Conservation (phyloP, 176 grass and related monocot species). For the Chrysopogon serrulatus region DNA sequence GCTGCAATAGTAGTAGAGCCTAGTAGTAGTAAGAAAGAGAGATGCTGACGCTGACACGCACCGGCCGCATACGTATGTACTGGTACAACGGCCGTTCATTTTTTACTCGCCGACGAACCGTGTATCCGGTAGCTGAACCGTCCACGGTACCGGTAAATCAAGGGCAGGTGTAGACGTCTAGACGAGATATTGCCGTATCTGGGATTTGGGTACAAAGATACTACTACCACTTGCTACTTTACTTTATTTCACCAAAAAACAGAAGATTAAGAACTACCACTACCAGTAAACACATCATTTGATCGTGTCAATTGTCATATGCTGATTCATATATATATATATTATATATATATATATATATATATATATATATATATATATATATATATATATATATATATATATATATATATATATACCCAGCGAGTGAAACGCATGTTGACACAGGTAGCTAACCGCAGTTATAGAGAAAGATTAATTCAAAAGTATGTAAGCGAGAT, state of each 20-base stretch:
- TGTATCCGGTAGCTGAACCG: conserved; percentile 22
- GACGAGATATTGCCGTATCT: conserved; percentile 7
- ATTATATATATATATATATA: no score
- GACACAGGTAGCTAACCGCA: background rate
- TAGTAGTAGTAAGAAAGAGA: no score
- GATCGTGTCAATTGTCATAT: background rate
- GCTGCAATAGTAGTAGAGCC: background rate
- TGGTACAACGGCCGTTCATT: background rate
- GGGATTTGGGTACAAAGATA: background rate
- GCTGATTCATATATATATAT: background rate
- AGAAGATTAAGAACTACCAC: background rate
- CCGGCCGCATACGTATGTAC: background rate
- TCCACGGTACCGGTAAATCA: conserved; percentile 26
- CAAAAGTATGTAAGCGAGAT: background rate
- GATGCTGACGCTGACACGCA: background rate
- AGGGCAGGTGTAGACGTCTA: background rate
- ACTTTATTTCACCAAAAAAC: background rate
- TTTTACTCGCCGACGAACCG: background rate
- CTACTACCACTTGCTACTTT: background rate
- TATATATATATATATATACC: no score
- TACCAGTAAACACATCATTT: background rate
- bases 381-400: no score
- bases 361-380: no score
- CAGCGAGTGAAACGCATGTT: background rate
- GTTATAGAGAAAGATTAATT: background rate